Percentiles rank a stretch among this genome's conserved stretches.
Conservation (phyloP, 2,329 filamentous ascomycete genomes). For the Beauveria medogensis region DNA sequence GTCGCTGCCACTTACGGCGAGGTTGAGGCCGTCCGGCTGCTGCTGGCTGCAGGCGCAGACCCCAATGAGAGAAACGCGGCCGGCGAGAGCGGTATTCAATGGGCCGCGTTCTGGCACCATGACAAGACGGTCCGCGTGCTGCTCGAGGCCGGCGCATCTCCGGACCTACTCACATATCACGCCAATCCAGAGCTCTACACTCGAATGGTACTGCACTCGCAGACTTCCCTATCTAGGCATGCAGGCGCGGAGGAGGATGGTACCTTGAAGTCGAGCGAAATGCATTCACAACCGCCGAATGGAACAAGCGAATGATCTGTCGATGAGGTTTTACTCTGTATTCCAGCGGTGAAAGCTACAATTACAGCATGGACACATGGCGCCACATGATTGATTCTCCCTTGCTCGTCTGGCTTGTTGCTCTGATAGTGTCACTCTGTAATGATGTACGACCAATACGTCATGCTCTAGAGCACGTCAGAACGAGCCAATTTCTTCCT, state of each 20-base stretch:
- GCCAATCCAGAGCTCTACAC: not conserved
- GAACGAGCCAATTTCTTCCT: too few species aligned
- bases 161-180: not conserved
- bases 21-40: slow-evolving; percentile 1
- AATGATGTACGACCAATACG: too few species aligned
- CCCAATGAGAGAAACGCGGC: slow-evolving; percentile 2
- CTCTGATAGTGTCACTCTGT: too few species aligned
- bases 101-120: slow-evolving; percentile 7
- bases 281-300: too few species aligned
- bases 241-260: not conserved
- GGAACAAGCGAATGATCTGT: too few species aligned
- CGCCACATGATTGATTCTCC: too few species aligned
- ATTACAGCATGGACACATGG: too few species aligned
- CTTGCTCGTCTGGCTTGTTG: too few species aligned
- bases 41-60: slow-evolving; percentile 5
- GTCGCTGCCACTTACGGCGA: slow-evolving; percentile 9
- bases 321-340: too few species aligned
- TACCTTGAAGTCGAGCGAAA: not conserved
- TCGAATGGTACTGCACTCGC: not conserved
- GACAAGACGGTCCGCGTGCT: not conserved
- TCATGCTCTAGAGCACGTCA: too few species aligned
- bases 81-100: slow-evolving; percentile 6
- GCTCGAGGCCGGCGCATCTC: not conserved
- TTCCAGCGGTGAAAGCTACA: too few species aligned
- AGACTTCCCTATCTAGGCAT: not conserved